Evolutionary conservation across 78 protist genomes (phyloP).

Genomic region (Bodo saltans): DNA sequence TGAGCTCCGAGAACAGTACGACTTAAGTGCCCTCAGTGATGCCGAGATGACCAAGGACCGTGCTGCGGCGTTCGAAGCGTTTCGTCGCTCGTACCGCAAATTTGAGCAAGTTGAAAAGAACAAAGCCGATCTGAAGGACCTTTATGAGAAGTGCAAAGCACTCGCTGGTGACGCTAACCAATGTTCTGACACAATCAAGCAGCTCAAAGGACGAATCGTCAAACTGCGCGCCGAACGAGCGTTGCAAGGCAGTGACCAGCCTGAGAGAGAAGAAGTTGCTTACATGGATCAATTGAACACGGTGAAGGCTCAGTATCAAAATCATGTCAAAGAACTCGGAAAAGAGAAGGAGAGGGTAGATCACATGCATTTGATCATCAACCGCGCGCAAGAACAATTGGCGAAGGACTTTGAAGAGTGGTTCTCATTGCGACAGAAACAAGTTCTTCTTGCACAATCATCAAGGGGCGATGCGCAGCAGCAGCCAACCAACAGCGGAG

Average conservation of each 20-base stretch:
- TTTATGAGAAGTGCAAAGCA: not conserved
- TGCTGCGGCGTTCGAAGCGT: conserved; percentile 6
- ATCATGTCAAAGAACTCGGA: conserved; percentile 2
- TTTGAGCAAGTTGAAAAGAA: conserved; percentile 6
- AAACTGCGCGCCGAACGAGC: conserved; percentile 38
- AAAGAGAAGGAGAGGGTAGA: conserved; percentile 33
- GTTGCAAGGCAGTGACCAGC: conserved; percentile 35
- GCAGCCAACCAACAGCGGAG: not conserved
- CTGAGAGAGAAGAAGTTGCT: too few species aligned
- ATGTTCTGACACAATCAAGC: not conserved
- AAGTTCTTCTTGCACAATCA: too few species aligned
- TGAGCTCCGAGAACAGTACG: conserved; percentile 3
- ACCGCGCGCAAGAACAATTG: not conserved
- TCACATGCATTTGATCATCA: conserved; percentile 13
- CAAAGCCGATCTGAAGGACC: conserved; percentile 4
- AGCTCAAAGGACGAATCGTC: conserved; percentile 23
- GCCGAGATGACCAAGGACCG: conserved; percentile 22
- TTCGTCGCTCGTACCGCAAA: conserved; percentile 2
- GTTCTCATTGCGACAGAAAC: not conserved
- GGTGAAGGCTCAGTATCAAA: too few species aligned
- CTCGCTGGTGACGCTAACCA: conserved; percentile 29
- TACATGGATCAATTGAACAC: too few species aligned
- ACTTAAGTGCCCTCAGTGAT: not conserved
- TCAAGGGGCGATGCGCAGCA: too few species aligned
- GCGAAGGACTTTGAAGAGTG: conserved; percentile 11